Evolutionary conservation across 208 protist species (phyloP).

Genomic region (Balamuthia mandrillaris): DNA sequence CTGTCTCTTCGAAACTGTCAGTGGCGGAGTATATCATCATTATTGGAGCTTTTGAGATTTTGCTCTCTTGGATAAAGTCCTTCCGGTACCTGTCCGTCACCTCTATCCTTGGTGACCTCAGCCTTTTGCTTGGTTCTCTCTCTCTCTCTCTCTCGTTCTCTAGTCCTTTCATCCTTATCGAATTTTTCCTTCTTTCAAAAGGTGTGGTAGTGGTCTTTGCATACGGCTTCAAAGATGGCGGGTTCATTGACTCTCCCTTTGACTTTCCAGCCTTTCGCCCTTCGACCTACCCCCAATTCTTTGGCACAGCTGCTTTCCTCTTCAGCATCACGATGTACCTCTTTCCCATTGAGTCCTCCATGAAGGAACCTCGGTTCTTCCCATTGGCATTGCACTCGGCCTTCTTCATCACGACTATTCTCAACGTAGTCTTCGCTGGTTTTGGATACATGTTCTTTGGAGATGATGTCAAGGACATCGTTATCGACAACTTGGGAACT

Average conservation of each 20-base stretch:
- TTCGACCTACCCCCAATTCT: constrained; percentile 36
- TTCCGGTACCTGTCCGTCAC: constrained; percentile 47
- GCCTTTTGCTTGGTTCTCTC: neutral
- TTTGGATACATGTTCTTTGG: constrained; percentile 31
- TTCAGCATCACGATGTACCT: constrained; percentile 52
- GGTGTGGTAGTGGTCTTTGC: neutral
- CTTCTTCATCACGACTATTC: constrained; percentile 7
- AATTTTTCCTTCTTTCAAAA: neutral
- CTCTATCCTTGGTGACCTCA: constrained; percentile 13
- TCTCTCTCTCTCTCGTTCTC: neutral
- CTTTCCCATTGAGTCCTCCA: constrained; percentile 41
- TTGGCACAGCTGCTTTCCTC: constrained; percentile 43
- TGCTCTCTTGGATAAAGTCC: neutral
- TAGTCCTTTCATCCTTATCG: neutral
- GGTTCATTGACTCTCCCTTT: constrained; percentile 10
- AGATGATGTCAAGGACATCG: neutral
- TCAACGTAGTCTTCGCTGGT: neutral
- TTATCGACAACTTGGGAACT: neutral
- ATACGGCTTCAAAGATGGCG: neutral
- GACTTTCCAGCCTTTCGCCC: neutral
- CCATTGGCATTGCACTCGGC: neutral
- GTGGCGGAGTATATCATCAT: neutral
- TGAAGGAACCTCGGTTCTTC: neutral
- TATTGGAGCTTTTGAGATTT: neutral
- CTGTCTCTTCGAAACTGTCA: neutral